A percentile compares a stretch with the other conserved stretches of the same genome.
These are phyloP conservation scores for Penicillium soppii DNA, from an alignment of 495 filamentous ascomycete species.

Conservation along the genomic window DNA sequence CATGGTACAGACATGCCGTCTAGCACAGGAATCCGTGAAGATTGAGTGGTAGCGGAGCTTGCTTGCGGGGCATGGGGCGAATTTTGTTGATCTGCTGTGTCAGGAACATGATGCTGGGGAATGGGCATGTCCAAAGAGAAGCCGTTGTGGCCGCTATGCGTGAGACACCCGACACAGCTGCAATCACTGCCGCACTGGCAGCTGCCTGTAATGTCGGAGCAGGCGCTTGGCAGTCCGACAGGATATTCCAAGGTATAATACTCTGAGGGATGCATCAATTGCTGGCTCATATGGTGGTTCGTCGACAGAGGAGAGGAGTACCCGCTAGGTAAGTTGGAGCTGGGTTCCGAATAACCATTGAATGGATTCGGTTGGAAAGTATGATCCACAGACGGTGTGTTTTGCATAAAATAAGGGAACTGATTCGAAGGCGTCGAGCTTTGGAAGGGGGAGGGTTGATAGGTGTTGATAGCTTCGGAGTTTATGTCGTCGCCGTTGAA, in stretches of 20 bases:
- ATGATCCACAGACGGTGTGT: slow-evolving; percentile 13
- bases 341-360: slow-evolving; percentile 19
- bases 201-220: slow-evolving; percentile 43
- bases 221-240: slow-evolving; percentile 37
- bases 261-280: slow-evolving; percentile 42
- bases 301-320: slow-evolving; percentile 29
- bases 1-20: slow-evolving; percentile 21
- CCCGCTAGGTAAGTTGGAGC: slow-evolving; percentile 20
- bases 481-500: slow-evolving; percentile 31
- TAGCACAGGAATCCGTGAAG: slow-evolving; percentile 16
- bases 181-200: slow-evolving; percentile 53
- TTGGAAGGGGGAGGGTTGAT: slow-evolving; percentile 10
- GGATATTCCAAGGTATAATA: slow-evolving; percentile 50
- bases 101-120: background rate
- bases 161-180: slow-evolving; percentile 50
- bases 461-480: slow-evolving; percentile 17
- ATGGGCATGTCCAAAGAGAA: slow-evolving; percentile 21
- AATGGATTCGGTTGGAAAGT: slow-evolving; percentile 12
- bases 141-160: slow-evolving; percentile 48
- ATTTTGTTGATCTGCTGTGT: slow-evolving; percentile 1
- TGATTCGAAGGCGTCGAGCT: background rate
- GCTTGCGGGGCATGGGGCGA: background rate
- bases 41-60: slow-evolving; percentile 2
- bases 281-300: slow-evolving; percentile 25
- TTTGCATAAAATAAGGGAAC: slow-evolving; percentile 18